Evolutionary conservation across 2,329 filamentous ascomycete genomes (phyloP), one percentile per base, ranked within the genome.

Genomic region (Aspergillus tubingensis): DNA sequence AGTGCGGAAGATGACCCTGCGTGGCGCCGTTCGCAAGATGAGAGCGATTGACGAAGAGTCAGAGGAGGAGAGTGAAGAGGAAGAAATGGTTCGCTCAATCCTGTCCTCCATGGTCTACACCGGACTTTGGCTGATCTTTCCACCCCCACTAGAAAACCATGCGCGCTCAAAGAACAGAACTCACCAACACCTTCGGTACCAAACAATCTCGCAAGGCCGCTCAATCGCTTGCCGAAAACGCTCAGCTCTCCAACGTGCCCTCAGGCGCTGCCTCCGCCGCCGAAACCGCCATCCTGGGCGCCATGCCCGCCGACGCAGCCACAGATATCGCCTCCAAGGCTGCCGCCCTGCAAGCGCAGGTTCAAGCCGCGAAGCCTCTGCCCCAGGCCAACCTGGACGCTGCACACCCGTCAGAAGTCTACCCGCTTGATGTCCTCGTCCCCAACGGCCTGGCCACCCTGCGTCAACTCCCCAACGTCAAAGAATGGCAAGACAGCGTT

Each of bases 1-100:
- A 72, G 81, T 81, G 21, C 83, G 82, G 59, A 81, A 83, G 68
- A 72, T 87, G 55, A 83, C 80, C 4, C 75, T 88, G n/a, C 80
- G 84, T 51, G 82, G 80, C 58, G 80, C 70, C 48, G 67, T 81
- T 23, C 71, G 78, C 49, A 74, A 68, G 54, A 62, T 66, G 36
- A 68, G 67, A 50, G 50, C 60, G 17, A 67, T 63, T 23, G 65
- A 68, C 5, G 70, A 73, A 3, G 71, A 72, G 3, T 70, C 70
- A 52, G 66, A 72, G 17, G 65, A 68, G 58, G 64, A 67, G 36
- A 72, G 68, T 8, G 71, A 72, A 25, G 64, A 69, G 36, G 70
- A 72, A 32, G 69, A 69, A 23, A 66, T 67, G 64, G 76, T 77
- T 64, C 47, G 67, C 61, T 41, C 32, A 13, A 15, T 25, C 2